phyloP scores from a whole-genome alignment of 495 filamentous ascomycete species.

The Neurospora africana region DNA sequence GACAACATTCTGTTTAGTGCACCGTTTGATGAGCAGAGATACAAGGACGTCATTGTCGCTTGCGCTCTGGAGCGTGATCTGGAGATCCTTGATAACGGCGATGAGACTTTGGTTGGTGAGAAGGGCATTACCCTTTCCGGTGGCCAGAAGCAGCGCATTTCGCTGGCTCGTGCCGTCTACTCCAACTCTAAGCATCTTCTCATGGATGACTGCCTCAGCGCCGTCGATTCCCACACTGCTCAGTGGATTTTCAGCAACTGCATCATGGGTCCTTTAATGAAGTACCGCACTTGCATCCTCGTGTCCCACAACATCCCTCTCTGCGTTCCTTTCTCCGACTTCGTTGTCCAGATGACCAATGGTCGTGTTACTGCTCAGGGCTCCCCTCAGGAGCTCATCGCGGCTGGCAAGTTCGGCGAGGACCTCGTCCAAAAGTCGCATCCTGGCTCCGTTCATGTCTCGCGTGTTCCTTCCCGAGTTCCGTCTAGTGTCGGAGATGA shows the following conservation, averaged over 20 bases:
- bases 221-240: slow-evolving; percentile 96
- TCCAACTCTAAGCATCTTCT: slow-evolving; percentile 83
- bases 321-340: slow-evolving; percentile 65
- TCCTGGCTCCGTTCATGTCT: slow-evolving; percentile 53
- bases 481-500: slow-evolving; percentile 56
- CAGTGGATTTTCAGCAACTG: slow-evolving; percentile 97
- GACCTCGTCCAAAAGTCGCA: slow-evolving; percentile 61
- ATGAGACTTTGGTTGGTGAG: slow-evolving; percentile 90
- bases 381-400: slow-evolving; percentile 60
- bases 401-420: slow-evolving; percentile 76
- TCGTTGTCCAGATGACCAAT: slow-evolving; percentile 79
- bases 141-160: slow-evolving; percentile 96
- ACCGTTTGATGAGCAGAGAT: slow-evolving; percentile 70
- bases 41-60: slow-evolving; percentile 77
- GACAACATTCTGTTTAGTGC: slow-evolving; percentile 94
- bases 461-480: slow-evolving; percentile 60
- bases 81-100: slow-evolving; percentile 82
- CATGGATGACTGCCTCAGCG: slow-evolving; percentile 91
- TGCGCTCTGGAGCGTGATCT: slow-evolving; percentile 92
- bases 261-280: slow-evolving; percentile 84
- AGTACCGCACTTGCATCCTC: slow-evolving; percentile 78
- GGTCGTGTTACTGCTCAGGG: slow-evolving; percentile 73
- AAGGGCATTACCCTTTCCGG: slow-evolving; percentile 96
- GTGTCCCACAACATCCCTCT: slow-evolving; percentile 94
- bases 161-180: slow-evolving; percentile 86